Conservation (phyloP, 169 alveolate genomes). For the Plasmodium yoelii region DNA sequence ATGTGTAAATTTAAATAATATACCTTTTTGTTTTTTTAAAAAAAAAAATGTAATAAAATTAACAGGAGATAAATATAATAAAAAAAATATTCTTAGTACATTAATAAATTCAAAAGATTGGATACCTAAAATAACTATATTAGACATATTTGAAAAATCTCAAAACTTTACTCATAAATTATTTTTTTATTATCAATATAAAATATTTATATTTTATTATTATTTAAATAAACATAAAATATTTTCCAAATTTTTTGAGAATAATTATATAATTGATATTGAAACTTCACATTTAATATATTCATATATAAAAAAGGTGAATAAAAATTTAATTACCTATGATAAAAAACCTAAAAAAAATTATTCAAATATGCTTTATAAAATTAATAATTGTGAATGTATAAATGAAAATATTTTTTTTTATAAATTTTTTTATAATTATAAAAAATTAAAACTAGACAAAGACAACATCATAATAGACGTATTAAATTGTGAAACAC, state of each 20-base stretch:
- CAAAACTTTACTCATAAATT: constrained; percentile 36
- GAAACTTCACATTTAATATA: constrained; percentile 19
- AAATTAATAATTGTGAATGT: constrained; percentile 51
- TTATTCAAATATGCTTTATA: constrained; percentile 52
- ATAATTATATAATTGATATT: constrained; percentile 4
- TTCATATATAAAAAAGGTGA: constrained; percentile 34
- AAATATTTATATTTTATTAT: constrained; percentile 51
- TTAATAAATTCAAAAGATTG: constrained; percentile 26
- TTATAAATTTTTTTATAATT: constrained; percentile 50
- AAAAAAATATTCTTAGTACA: constrained; percentile 37
- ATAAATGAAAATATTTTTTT: constrained; percentile 61
- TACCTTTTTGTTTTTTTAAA: constrained; percentile 43
- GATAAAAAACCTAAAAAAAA: constrained; percentile 26
- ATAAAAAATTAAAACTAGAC: constrained; percentile 32
- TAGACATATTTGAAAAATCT: constrained; percentile 57
- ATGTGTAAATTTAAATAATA: constrained; percentile 23
- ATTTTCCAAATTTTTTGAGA: constrained; percentile 27
- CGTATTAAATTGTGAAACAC: background rate
- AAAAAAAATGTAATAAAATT: constrained; percentile 28
- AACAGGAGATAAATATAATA: constrained; percentile 70
- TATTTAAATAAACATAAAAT: constrained; percentile 66
- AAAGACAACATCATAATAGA: constrained; percentile 3
- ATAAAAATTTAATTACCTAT: constrained; percentile 30
- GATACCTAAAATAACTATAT: constrained; percentile 69
- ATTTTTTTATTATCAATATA: constrained; percentile 72